These are phyloP conservation scores for Clathrospora elynae DNA, from an alignment of 2,329 filamentous ascomycete species.

Conservation along the genomic window DNA sequence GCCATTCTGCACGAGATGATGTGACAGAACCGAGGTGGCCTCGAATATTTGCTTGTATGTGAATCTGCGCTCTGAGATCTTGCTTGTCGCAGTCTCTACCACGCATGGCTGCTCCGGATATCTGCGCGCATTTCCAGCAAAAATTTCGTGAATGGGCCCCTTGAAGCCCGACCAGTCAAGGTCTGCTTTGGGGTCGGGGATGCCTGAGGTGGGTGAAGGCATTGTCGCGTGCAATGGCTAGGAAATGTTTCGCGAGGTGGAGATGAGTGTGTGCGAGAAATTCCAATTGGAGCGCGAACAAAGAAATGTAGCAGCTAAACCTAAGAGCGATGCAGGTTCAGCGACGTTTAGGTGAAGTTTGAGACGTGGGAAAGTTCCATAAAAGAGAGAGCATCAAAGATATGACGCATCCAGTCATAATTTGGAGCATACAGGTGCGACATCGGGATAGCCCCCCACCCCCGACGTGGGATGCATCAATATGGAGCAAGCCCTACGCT, in stretches of 20 bases:
- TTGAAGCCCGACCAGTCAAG: slow-evolving; percentile 70
- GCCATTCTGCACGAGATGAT: slow-evolving; percentile 76
- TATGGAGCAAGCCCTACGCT: slow-evolving; percentile 26
- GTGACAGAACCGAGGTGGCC: slow-evolving; percentile 77
- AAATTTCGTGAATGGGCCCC: slow-evolving; percentile 73
- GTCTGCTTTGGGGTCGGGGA: slow-evolving; percentile 70
- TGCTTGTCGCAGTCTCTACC: slow-evolving; percentile 64
- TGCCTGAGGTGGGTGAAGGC: slow-evolving; percentile 31
- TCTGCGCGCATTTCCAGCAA: slow-evolving; percentile 67
- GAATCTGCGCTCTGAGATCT: slow-evolving; percentile 67
- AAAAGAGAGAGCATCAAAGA: slow-evolving; percentile 10
- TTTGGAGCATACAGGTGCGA: slow-evolving; percentile 33
- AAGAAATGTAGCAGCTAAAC: neutral
- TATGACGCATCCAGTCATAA: slow-evolving; percentile 30
- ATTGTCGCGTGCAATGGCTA: slow-evolving; percentile 35
- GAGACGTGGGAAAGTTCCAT: slow-evolving; percentile 4
- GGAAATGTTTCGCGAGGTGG: slow-evolving; percentile 21
- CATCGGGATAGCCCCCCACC: slow-evolving; percentile 36
- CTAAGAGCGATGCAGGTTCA: neutral
- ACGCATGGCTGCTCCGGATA: slow-evolving; percentile 73
- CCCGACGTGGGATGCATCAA: slow-evolving; percentile 18
- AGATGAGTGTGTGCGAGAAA: slow-evolving; percentile 6
- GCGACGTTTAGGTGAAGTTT: no score
- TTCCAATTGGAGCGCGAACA: slow-evolving; percentile 5
- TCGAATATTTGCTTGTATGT: slow-evolving; percentile 88